Conservation (phyloP, 352 stramenopile species). For the Phytophthora pseudosyringae region DNA sequence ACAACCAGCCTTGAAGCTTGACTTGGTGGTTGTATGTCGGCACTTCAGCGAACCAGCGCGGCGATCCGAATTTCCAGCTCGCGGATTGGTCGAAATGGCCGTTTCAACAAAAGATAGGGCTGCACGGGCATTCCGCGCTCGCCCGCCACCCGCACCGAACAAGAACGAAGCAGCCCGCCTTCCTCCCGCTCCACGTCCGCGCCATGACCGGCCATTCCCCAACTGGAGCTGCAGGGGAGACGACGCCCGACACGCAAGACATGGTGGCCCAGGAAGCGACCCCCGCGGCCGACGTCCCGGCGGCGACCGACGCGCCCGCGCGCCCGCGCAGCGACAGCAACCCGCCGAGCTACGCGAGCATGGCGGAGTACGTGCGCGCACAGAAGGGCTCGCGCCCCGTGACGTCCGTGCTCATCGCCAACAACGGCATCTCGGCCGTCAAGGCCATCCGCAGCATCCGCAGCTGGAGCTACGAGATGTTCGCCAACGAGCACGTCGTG, state of each 20-base stretch:
- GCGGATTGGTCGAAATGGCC: constrained; percentile 13
- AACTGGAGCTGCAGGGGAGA: constrained; percentile 47
- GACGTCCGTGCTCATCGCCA: constrained; percentile 98
- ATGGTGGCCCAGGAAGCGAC: constrained; percentile 45
- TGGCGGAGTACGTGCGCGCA: constrained; percentile 93
- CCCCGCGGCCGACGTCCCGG: constrained; percentile 1
- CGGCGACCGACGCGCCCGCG: neutral
- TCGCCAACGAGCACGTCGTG: constrained; percentile 94
- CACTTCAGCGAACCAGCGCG: constrained; percentile 7
- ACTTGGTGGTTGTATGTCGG: constrained; percentile 16
- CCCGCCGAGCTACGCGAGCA: constrained; percentile 83
- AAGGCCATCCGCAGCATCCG: constrained; percentile 99
- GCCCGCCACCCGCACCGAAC: constrained; percentile 28
- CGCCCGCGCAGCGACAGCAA: constrained; percentile 67
- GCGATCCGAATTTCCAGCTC: neutral
- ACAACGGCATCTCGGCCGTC: constrained; percentile 99
- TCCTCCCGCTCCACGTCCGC: constrained; percentile 2
- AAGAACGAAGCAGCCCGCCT: constrained; percentile 31
- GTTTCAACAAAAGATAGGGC: constrained; percentile 4
- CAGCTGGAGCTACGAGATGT: constrained; percentile 98
- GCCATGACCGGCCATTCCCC: constrained; percentile 42
- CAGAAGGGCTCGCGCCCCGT: constrained; percentile 93
- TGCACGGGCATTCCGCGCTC: constrained; percentile 13
- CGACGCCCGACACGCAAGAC: constrained; percentile 28
- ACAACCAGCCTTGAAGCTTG: constrained; percentile 23